A percentile compares a stretch with the other conserved stretches of the same genome.
Evolutionary conservation across 2,329 filamentous ascomycete genomes (phyloP).

Genomic region (Xylariaceae sp.): DNA sequence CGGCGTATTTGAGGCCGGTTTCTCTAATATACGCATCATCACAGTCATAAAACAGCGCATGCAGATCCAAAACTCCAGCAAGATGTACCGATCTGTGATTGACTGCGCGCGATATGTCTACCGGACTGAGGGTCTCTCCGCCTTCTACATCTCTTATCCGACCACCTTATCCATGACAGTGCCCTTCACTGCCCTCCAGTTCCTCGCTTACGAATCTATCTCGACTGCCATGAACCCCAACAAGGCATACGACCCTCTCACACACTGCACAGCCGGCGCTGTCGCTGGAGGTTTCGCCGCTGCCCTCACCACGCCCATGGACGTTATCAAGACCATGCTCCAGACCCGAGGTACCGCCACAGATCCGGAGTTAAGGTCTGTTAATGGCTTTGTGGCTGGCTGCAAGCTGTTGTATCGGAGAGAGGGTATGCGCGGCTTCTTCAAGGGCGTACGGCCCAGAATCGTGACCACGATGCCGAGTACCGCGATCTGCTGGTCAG

Average conservation of each 20-base stretch:
- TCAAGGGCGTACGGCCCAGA: conserved; percentile 85
- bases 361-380: conserved; percentile 76
- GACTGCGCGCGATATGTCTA: conserved; percentile 89
- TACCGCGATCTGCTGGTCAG: conserved; percentile 98
- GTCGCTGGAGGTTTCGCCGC: conserved; percentile 91
- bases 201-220: conserved; percentile 95
- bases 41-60: conserved; percentile 98
- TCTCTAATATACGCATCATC: conserved; percentile 7
- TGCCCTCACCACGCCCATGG: conserved; percentile 89
- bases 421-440: conserved; percentile 82
- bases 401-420: conserved; percentile 75
- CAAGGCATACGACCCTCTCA: conserved; percentile 83
- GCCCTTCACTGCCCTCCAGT: conserved; percentile 93
- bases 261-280: conserved; percentile 88
- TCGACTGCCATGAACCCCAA: conserved; percentile 88
- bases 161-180: conserved; percentile 98
- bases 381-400: conserved; percentile 74
- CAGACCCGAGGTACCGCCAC: conserved; percentile 83
- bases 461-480: conserved; percentile 97
- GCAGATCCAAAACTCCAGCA: conserved; percentile 92
- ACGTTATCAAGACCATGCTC: conserved; percentile 96
- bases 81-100: conserved; percentile 74
- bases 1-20: not conserved
- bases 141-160: conserved; percentile 98
- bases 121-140: conserved; percentile 75